phyloP scores from a whole-genome alignment of 352 stramenopile genomes.

The Achlya hypogyna region DNA sequence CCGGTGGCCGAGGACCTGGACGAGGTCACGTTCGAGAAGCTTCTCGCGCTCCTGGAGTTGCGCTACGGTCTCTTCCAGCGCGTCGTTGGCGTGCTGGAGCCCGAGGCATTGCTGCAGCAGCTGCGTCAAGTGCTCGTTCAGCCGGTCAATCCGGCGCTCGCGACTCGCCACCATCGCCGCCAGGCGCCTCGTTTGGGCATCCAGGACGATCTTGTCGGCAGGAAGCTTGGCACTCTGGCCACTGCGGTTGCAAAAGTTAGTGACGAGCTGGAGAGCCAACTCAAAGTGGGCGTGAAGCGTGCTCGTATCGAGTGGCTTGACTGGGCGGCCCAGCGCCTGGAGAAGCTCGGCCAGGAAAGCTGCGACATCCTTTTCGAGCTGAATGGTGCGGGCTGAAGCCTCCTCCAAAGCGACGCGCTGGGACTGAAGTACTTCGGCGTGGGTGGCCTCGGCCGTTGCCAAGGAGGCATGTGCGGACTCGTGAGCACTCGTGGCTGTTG shows the following conservation, averaged over 20 bases:
- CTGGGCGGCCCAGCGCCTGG: background rate
- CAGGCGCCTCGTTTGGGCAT: background rate
- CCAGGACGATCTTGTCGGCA: too few relatives aligned
- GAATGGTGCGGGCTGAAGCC: background rate
- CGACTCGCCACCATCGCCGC: background rate
- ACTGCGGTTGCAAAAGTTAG: too few relatives aligned
- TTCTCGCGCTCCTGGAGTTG: constrained; percentile 1
- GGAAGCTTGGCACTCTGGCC: too few relatives aligned
- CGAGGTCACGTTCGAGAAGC: constrained; percentile 13
- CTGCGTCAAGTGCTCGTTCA: constrained; percentile 81
- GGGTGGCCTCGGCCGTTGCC: background rate
- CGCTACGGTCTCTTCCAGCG: background rate
- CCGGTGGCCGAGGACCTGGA: background rate
- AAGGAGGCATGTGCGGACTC: too few relatives aligned
- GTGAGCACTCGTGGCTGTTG: too few relatives aligned
- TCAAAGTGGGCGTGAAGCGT: background rate
- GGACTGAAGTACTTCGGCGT: background rate
- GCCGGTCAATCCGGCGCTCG: constrained; percentile 64
- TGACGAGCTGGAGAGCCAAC: background rate
- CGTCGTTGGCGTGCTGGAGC: constrained; percentile 63
- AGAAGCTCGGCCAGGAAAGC: background rate
- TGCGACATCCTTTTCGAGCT: constrained; percentile 1
- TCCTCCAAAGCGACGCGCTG: background rate
- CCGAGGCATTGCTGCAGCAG: constrained; percentile 68
- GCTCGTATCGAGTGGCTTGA: background rate